Evolutionary conservation across 352 stramenopile species (phyloP), one percentile per base, ranked within the genome.

Genomic region (Globisporangium emineosum): DNA sequence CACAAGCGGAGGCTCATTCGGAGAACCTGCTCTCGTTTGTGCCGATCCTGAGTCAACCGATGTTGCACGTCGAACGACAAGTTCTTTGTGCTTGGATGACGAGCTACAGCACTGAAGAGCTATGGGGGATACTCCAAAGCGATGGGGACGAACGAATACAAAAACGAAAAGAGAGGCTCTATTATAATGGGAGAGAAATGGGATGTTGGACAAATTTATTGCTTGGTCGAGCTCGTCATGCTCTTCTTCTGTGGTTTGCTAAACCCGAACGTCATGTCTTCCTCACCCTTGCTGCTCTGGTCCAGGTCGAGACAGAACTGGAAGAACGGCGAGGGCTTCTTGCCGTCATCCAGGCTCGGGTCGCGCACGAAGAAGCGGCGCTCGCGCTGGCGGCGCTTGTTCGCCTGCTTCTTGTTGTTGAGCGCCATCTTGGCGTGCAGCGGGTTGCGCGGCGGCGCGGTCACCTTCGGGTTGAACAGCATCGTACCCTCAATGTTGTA

Each of bases 311-410:
- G 51, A 54, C 75, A 83, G n/a, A 72, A 57, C 59, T 69, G 42
- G 29, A 72, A 68, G 53, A 86, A 86, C 25, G 70, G 57, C 57
- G 75, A 73, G n/a, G 66, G 62, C 19, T 57, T 66, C 50, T 62
- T 52, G 30, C 69, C 66, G 43, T 75, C 64, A 2, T 67, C 64
- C 57, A 88, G 29, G 21, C 40, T 56, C 25, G 82, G 82, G 62
- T 91, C 82, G 30, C 72, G 75, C 47, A 93, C 78, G 53, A 90
- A 93, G 65, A 93, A 90, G 57, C 89, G 83, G 68, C 77, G 74
- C 21, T 75, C 60, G 50, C 74, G 67, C 58, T 90, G 77, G 23
- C 81, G 78, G 59, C 74, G 81, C 65, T 76, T 78, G 45, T 43
- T 62, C 21, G 62, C 47, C 25, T 68, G 45, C 53, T 80, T 81